phyloP scores from a whole-genome alignment of 1,284 basidiomycete species.

The Polyporus tsugae region DNA sequence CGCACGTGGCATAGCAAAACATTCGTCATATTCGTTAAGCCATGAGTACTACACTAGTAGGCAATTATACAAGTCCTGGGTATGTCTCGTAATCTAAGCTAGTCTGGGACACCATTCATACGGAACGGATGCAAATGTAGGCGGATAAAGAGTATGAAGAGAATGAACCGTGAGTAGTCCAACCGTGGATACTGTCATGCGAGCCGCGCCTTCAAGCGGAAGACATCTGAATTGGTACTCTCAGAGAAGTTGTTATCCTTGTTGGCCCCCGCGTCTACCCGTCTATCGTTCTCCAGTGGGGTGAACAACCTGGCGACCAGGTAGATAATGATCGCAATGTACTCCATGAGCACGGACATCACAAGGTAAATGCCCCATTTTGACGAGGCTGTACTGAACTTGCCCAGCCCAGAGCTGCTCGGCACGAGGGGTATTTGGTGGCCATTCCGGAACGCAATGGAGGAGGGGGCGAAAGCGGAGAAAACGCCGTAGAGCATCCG shows the following conservation, averaged over 20 bases:
- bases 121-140: not conserved
- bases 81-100: not conserved
- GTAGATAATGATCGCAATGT: slow-evolving; percentile 57
- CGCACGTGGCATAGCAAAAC: not conserved
- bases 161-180: not conserved
- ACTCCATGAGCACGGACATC: slow-evolving; percentile 67
- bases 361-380: slow-evolving; percentile 62
- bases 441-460: slow-evolving; percentile 22
- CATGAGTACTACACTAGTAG: not conserved
- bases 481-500: slow-evolving; percentile 64
- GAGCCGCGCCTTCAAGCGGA: not conserved
- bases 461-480: slow-evolving; percentile 49
- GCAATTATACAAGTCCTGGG: not conserved
- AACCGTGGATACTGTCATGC: not conserved
- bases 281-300: slow-evolving; percentile 46
- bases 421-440: slow-evolving; percentile 7
- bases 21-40: not conserved
- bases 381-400: slow-evolving; percentile 62
- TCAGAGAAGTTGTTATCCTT: not conserved
- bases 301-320: slow-evolving; percentile 47
- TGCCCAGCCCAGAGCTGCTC: slow-evolving; percentile 44
- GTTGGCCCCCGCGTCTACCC: slow-evolving; percentile 31
- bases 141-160: not conserved
- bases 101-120: not conserved
- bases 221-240: not conserved